Conservation (phyloP, 441 rosid species). For the Theobroma grandiflorum region DNA sequence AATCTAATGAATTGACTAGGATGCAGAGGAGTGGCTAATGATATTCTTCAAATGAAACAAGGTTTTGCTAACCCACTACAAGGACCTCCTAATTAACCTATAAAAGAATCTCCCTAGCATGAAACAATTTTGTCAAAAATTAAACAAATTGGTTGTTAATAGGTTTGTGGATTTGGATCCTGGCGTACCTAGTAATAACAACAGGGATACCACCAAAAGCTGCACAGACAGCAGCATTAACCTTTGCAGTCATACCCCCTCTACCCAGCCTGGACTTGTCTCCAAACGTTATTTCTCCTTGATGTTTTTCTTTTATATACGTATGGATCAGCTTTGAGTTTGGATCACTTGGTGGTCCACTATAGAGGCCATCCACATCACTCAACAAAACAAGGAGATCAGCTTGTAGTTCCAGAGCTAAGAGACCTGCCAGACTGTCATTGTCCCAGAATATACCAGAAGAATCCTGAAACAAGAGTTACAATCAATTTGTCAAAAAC, state of each 20-base stretch:
- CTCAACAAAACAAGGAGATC: slow-evolving; percentile 45
- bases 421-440: slow-evolving; percentile 43
- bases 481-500: slow-evolving; percentile 15
- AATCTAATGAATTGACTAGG: slow-evolving; percentile 1
- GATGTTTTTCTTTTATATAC: slow-evolving; percentile 41
- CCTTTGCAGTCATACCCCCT: slow-evolving; percentile 51
- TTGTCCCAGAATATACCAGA: slow-evolving; percentile 41
- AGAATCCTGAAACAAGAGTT: slow-evolving; percentile 42
- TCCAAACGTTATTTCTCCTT: slow-evolving; percentile 46
- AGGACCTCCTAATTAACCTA: neutral
- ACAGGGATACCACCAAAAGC: slow-evolving; percentile 45
- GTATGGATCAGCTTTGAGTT: slow-evolving; percentile 41
- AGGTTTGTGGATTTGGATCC: neutral
- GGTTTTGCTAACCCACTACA: neutral
- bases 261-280: slow-evolving; percentile 47
- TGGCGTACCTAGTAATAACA: slow-evolving; percentile 41
- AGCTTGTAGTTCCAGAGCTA: slow-evolving; percentile 34
- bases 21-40: slow-evolving; percentile 14
- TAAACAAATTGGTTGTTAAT: neutral
- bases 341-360: slow-evolving; percentile 46
- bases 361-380: slow-evolving; percentile 48
- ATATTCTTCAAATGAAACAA: slow-evolving; percentile 7
- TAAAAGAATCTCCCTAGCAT: neutral
- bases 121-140: slow-evolving; percentile 5
- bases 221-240: slow-evolving; percentile 43